Conservation (phyloP, 768 basidiomycete species). For the Agaricus blazei region DNA sequence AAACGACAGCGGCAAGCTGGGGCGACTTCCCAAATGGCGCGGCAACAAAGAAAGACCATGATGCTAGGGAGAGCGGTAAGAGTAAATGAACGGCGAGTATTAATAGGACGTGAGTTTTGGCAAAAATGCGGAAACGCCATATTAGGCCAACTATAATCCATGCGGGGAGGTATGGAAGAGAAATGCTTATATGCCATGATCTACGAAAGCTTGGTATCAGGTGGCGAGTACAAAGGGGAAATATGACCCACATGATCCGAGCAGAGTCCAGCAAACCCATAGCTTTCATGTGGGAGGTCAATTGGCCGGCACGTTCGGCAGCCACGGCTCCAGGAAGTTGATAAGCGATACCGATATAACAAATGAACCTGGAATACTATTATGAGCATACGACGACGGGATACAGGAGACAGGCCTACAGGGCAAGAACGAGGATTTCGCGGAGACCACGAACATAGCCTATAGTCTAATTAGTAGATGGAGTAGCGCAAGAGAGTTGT, state of each 20-base stretch:
- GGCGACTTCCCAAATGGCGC: constrained; percentile 70
- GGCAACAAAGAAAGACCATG: constrained; percentile 68
- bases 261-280: constrained; percentile 77
- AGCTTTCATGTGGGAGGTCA: constrained; percentile 72
- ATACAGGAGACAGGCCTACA: constrained; percentile 34
- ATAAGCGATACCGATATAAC: constrained; percentile 70
- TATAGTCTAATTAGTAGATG: constrained; percentile 19
- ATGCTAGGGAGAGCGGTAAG: constrained; percentile 60
- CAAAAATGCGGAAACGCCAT: constrained; percentile 69
- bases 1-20: constrained; percentile 61
- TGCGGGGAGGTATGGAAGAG: constrained; percentile 66
- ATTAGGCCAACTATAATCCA: constrained; percentile 65
- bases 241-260: constrained; percentile 44
- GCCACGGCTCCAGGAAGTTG: constrained; percentile 71
- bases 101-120: constrained; percentile 50
- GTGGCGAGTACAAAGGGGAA: neutral
- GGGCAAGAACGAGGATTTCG: constrained; percentile 57
- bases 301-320: constrained; percentile 55
- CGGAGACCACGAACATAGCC: constrained; percentile 62
- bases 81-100: constrained; percentile 63
- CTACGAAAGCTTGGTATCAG: constrained; percentile 26
- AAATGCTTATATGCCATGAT: constrained; percentile 68
- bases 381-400: neutral
- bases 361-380: constrained; percentile 46
- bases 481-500: neutral